A percentile compares a stretch with the other conserved stretches of the same genome.
Conservation (phyloP, 495 filamentous ascomycete genomes). For the Penicillium waksmanii region DNA sequence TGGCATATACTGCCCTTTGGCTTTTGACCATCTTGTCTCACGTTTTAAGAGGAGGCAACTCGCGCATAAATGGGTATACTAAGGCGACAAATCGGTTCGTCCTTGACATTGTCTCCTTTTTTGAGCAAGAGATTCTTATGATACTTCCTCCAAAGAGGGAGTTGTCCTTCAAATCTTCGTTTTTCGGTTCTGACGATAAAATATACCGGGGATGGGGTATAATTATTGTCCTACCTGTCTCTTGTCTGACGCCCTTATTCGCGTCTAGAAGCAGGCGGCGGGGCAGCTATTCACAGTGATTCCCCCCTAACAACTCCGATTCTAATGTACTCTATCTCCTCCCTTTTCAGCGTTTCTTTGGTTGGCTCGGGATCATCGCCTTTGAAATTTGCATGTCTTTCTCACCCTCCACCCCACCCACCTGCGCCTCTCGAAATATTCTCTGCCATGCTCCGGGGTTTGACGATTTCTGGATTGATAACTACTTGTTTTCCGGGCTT, state of each 20-base stretch:
- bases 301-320: conserved; percentile 25
- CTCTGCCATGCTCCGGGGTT: conserved; percentile 24
- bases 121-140: neutral
- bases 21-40: conserved; percentile 19
- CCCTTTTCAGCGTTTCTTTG: conserved; percentile 38
- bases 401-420: conserved; percentile 1
- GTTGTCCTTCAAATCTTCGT: conserved; percentile 24
- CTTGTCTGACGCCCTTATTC: neutral
- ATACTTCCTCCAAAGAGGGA: neutral
- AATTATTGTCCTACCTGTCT: conserved; percentile 23
- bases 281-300: conserved; percentile 9
- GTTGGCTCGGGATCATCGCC: conserved; percentile 31
- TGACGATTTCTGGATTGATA: conserved; percentile 31
- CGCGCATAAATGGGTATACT: conserved; percentile 44
- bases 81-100: conserved; percentile 26
- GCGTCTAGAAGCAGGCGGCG: neutral
- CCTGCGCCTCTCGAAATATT: conserved; percentile 6
- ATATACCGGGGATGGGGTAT: conserved; percentile 22
- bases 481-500: conserved; percentile 18
- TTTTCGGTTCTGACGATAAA: conserved; percentile 32
- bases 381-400: conserved; percentile 16
- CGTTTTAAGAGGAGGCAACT: conserved; percentile 36
- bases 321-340: conserved; percentile 41
- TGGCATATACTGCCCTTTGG: conserved; percentile 3
- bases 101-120: conserved; percentile 26